Percentiles rank a stretch among this genome's conserved stretches.
Conservation (phyloP, 1,284 basidiomycete species). For the Coniophora puteana region DNA sequence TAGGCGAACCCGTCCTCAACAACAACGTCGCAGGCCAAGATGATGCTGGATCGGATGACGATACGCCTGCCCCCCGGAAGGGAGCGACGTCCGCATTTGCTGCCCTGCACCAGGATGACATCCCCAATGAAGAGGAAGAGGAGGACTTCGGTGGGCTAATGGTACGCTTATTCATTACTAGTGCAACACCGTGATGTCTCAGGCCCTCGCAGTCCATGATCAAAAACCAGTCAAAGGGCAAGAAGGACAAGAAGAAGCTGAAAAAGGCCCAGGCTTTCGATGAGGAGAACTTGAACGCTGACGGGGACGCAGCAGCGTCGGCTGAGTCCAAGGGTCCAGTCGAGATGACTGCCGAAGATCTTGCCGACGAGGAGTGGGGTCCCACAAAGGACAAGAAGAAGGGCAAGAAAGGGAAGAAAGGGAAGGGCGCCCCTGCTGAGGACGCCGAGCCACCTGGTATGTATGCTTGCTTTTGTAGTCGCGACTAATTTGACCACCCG, state of each 20-base stretch:
- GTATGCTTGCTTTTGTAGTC: constrained; percentile 12
- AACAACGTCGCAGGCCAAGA: constrained; percentile 33
- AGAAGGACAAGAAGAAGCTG: constrained; percentile 67
- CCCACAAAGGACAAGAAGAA: constrained; percentile 48
- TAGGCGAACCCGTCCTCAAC: constrained; percentile 55
- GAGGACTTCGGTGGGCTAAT: constrained; percentile 82
- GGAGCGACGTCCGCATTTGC: constrained; percentile 46
- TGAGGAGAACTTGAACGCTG: constrained; percentile 27
- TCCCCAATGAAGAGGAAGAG: constrained; percentile 57
- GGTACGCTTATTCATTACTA: constrained; percentile 63
- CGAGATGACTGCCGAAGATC: constrained; percentile 57
- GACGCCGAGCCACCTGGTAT: constrained; percentile 31
- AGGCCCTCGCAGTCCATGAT: background rate
- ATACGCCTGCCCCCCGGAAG: constrained; percentile 23
- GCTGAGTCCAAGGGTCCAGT: constrained; percentile 39
- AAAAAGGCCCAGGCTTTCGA: constrained; percentile 35
- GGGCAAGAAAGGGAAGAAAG: constrained; percentile 51
- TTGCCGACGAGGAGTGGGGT: constrained; percentile 69
- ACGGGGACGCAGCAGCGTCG: constrained; percentile 28
- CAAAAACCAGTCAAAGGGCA: constrained; percentile 34
- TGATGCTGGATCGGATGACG: constrained; percentile 41
- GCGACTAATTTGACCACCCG: background rate
- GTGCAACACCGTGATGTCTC: constrained; percentile 19
- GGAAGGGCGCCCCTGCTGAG: constrained; percentile 43
- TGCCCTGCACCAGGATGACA: constrained; percentile 45